A percentile compares a stretch with the other conserved stretches of the same genome.
Evolutionary conservation across 1,139 yeast genomes (phyloP).

Genomic region (Arxiozyma telluris): DNA sequence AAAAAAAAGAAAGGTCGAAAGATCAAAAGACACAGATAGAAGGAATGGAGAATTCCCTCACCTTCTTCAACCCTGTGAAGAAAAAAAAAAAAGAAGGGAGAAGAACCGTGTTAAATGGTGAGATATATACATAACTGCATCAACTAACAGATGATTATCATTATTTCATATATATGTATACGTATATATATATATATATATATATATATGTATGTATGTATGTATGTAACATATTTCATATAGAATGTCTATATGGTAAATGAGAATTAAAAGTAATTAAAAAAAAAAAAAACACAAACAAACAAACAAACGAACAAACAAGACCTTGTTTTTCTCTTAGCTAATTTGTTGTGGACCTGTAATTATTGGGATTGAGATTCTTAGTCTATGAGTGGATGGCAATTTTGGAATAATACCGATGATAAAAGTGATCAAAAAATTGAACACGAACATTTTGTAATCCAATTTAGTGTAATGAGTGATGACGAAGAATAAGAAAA

Average conservation of each 20-base stretch:
- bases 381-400: conserved; percentile 69
- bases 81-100: too few species aligned
- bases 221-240: neutral
- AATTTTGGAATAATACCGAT: conserved; percentile 82
- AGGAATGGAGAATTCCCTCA: too few species aligned
- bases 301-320: neutral
- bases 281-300: neutral
- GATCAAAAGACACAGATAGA: too few species aligned
- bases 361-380: conserved; percentile 51
- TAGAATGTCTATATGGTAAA: neutral
- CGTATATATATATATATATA: neutral
- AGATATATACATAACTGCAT: neutral
- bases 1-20: too few species aligned
- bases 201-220: neutral
- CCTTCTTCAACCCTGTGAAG: too few species aligned
- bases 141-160: neutral
- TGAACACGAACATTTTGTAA: conserved; percentile 65
- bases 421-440: conserved; percentile 68
- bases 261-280: too few species aligned
- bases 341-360: conserved; percentile 33
- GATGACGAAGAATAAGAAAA: conserved; percentile 71
- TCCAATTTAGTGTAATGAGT: conserved; percentile 90
- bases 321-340: conserved; percentile 4
- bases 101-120: too few species aligned
- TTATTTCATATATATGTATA: neutral